A percentile compares a stretch with the other conserved stretches of the same genome.
Conservation (phyloP, 495 filamentous ascomycete species). For the Aspergillus affinis region DNA sequence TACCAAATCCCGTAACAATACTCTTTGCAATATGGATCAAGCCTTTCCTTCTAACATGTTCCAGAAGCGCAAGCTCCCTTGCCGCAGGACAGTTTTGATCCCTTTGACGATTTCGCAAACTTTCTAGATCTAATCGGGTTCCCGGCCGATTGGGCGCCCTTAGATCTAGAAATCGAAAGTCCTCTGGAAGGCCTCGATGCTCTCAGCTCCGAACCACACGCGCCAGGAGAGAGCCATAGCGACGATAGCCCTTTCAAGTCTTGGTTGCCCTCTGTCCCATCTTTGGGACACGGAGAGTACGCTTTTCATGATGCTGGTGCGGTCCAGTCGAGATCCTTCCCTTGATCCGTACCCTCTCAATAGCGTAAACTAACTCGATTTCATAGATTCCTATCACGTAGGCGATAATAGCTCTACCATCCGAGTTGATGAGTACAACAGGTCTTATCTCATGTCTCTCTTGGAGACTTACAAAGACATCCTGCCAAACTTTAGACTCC, state of each 20-base stretch:
- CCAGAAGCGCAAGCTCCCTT: neutral
- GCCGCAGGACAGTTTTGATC: constrained; percentile 4
- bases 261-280: constrained; percentile 14
- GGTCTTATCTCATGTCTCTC: neutral
- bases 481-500: constrained; percentile 3
- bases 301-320: constrained; percentile 6
- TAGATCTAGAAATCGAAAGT: constrained; percentile 1
- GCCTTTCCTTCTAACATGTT: neutral
- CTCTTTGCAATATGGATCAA: neutral
- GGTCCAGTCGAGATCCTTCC: neutral
- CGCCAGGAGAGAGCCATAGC: neutral
- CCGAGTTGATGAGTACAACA: constrained; percentile 4
- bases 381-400: constrained; percentile 2
- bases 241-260: constrained; percentile 11
- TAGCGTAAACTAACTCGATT: neutral
- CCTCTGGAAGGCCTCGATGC: neutral
- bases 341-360: neutral
- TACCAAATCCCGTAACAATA: neutral
- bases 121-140: constrained; percentile 12
- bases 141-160: constrained; percentile 6
- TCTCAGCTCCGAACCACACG: too few relatives aligned
- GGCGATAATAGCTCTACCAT: neutral
- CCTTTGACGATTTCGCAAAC: constrained; percentile 12
- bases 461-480: constrained; percentile 2
- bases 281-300: constrained; percentile 4